phyloP scores from a whole-genome alignment of 208 protist species.

The Crithidia expoeki region DNA sequence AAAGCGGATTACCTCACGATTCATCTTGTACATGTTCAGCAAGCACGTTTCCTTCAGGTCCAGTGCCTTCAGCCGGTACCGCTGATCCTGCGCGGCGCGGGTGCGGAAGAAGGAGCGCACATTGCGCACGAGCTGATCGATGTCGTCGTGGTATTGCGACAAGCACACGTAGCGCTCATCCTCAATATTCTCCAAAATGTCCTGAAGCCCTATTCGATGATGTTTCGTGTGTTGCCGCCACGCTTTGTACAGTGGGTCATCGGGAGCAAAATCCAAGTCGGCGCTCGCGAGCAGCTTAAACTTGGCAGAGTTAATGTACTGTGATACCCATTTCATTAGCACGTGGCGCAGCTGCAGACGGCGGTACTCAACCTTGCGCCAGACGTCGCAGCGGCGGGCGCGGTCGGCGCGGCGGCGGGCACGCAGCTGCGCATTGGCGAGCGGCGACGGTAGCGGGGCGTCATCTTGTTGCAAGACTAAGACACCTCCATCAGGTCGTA shows the following conservation, averaged over 20 bases:
- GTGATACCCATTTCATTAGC: constrained; percentile 71
- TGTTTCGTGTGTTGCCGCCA: constrained; percentile 67
- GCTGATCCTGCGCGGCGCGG: constrained; percentile 49
- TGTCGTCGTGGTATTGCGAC: constrained; percentile 88
- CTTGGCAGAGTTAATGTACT: constrained; percentile 65
- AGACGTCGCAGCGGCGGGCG: constrained; percentile 38
- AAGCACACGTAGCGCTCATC: constrained; percentile 76
- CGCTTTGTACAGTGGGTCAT: constrained; percentile 47
- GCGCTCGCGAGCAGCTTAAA: constrained; percentile 68
- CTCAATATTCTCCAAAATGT: constrained; percentile 80
- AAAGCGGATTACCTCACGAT: constrained; percentile 71
- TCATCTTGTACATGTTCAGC: constrained; percentile 85
- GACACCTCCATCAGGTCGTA: neutral
- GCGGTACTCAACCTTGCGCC: constrained; percentile 80
- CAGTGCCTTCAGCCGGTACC: constrained; percentile 69
- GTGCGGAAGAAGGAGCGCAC: constrained; percentile 84
- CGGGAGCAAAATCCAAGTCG: constrained; percentile 70
- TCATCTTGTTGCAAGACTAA: constrained; percentile 8
- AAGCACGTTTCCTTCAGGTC: constrained; percentile 84
- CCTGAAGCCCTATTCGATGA: constrained; percentile 59
- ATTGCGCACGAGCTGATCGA: constrained; percentile 78
- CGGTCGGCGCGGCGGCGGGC: constrained; percentile 21
- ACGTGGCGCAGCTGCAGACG: constrained; percentile 85
- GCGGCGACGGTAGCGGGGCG: constrained; percentile 10
- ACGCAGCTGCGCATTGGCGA: constrained; percentile 14